Base-by-base conservation (phyloP, 2,329 filamentous ascomycete genomes). In the Ceratocystis huliohia region DNA sequence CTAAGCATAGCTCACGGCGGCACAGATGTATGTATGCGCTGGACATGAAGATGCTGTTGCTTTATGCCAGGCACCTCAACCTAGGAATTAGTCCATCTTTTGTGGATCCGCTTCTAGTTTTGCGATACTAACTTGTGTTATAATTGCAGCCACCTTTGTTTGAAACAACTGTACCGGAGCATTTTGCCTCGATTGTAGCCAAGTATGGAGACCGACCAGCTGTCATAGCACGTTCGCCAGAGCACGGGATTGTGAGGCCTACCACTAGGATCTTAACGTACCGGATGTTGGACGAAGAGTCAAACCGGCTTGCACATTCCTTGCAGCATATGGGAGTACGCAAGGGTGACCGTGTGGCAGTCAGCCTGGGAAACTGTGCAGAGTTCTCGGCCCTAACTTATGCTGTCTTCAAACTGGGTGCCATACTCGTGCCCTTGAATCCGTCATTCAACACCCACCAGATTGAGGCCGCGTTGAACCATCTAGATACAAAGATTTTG, bases 371-470 rank as follows among this genome's bases (percentile, higher is more conserved):
- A 17, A 97, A 96, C 75, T 87, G 85, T 53, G 79, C 87, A 70
- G 91, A 96, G 75, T 93, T 90, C 74, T 90, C 89, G 2, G 86
- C 87, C 63, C 81, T 94, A 22, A 93, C 88, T 5, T 97, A 97
- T 76, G 92, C 92, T 0, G 75, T 94, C 65, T 96, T 93, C 79
- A 97, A 97, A 76, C 82, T 97, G 8, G 94, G 94, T n/a, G 93
- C 90, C 28, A 84, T 97, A 63, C 79, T 97, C 69, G 92, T 96
- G n/a, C 94, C 93, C 0, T 77, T 97, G 28, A 97, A 99, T 74
- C 93, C 92, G 22, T 87, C 85, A 1, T 97, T 97, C 79, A 96
- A 91, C 70, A 80, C 84, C 2, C 75, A 78, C 4, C 94, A 97
- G 77, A 85, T 97, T 7, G 79, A 84, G 4, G 83, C 90, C 2